phyloP scores from a whole-genome alignment of 2,329 filamentous ascomycete genomes.

The Akanthomyces uredinophilus region DNA sequence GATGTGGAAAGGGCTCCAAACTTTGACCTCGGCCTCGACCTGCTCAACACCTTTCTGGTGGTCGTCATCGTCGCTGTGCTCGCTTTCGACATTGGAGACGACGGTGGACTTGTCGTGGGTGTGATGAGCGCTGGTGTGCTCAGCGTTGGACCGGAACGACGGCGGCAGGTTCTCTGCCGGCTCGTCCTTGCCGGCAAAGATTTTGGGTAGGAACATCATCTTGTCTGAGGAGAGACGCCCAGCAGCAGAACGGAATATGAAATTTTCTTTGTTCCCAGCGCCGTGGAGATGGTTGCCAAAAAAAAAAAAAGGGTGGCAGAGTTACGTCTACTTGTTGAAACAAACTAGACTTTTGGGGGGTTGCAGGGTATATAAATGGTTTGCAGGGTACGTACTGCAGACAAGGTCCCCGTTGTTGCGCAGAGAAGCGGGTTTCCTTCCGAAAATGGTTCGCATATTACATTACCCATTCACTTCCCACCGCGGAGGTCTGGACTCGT shows the following conservation, averaged over 20 bases:
- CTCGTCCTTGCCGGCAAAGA: not conserved
- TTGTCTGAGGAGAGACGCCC: not conserved
- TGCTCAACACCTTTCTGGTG: not conserved
- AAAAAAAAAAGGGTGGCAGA: not conserved
- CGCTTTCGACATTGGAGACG: not conserved
- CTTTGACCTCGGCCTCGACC: not conserved
- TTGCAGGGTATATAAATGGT: no score
- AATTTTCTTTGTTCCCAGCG: not conserved
- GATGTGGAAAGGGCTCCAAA: constrained; percentile 4
- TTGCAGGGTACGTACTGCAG: no score
- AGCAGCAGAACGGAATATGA: not conserved
- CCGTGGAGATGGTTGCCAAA: not conserved
- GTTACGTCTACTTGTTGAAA: not conserved
- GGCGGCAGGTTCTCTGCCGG: not conserved
- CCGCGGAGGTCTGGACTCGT: not conserved
- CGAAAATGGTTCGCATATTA: not conserved
- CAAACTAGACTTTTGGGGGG: not conserved
- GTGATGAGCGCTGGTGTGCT: not conserved
- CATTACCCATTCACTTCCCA: not conserved
- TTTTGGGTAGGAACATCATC: constrained; percentile 1
- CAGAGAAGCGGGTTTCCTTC: not conserved
- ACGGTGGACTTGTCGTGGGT: not conserved
- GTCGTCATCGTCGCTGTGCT: not conserved
- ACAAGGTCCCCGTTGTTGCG: not conserved
- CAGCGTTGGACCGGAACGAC: not conserved